Base-by-base conservation (phyloP, 2,329 filamentous ascomycete genomes). In the Colletotrichum liaoningense region DNA sequence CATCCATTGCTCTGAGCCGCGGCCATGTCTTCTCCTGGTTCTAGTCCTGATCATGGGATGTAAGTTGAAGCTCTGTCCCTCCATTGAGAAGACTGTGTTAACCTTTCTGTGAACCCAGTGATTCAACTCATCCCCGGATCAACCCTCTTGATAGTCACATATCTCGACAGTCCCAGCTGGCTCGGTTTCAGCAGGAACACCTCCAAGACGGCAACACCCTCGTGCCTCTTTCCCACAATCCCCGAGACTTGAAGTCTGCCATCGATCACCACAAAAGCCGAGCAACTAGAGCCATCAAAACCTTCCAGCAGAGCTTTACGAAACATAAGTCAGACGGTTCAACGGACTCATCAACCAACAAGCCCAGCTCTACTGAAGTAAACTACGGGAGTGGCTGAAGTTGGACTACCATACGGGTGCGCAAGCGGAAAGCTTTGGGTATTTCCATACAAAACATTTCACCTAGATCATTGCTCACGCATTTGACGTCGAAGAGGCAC, bases 201-300 rank as follows among this genome's bases (percentile, higher is more conserved):
- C 38, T 30, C 1, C 56, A 42, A 19, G 65, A 72, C 22, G 69
- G 69, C 24, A 72, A 72, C 38, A 19, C 24, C 14, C 38, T 72
- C 22, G 58, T 63, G 2, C 14, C 30, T 28, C 58, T 72, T 3
- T 24, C 38, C 19, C 2, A 54, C 24, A 54, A 42, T 16, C 24
- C 65, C 28, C 52, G 58, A 30, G 30, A 57, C 38, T 30, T 63
- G 30, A 63, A 42, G 30, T 63, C 64, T 28, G 58, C 65, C 54
- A 54, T 69, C 7, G 24, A 59, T n/a, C 58, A 72, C 8, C 69
- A 72, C 65, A 63, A 22, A 33, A 38, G 24, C 5, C 69, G 65
- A 24, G 69, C 69, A 16, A 35, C 42, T 5, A 38, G 46, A 6
- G 58, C 65, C 14, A 46, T 72, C 22, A 56, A 52, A 12, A 16